phyloP scores from a whole-genome alignment of 352 stramenopile genomes.

The Phytophthora fragariaefolia region DNA sequence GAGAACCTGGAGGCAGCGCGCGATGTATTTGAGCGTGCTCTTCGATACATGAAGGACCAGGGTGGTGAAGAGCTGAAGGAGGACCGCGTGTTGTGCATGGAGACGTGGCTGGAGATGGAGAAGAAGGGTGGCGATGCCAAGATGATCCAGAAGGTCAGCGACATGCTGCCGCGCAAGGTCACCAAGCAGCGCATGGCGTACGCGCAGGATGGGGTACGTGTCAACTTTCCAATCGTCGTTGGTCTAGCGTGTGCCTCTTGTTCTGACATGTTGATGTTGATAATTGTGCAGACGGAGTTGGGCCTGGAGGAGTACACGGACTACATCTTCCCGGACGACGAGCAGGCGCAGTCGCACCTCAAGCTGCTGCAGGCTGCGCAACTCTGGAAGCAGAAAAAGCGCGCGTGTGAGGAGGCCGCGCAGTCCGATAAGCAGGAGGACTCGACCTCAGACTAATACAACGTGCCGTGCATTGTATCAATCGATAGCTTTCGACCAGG shows the following conservation, averaged over 20 bases:
- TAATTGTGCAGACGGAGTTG: constrained; percentile 70
- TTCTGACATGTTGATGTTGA: constrained; percentile 24
- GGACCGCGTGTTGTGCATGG: constrained; percentile 96
- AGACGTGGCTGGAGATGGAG: constrained; percentile 97
- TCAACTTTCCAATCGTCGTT: neutral
- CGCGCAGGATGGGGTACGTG: constrained; percentile 88
- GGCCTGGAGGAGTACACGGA: constrained; percentile 98
- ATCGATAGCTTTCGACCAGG: constrained; percentile 6
- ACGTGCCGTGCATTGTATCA: constrained; percentile 1
- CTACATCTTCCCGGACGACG: constrained; percentile 99
- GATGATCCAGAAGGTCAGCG: constrained; percentile 89
- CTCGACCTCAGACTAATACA: constrained; percentile 15
- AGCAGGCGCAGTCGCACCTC: constrained; percentile 94
- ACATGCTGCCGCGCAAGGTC: constrained; percentile 95
- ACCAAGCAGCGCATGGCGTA: constrained; percentile 97
- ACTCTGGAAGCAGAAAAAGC: constrained; percentile 96
- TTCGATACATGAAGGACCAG: constrained; percentile 93
- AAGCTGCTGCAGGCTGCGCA: constrained; percentile 98
- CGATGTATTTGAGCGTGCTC: constrained; percentile 91
- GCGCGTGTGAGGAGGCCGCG: constrained; percentile 55
- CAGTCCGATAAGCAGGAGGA: constrained; percentile 17
- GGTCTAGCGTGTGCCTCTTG: neutral
- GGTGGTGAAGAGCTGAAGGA: constrained; percentile 87
- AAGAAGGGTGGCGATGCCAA: constrained; percentile 65
- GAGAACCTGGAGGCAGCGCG: constrained; percentile 76